Base-by-base conservation (phyloP, 2,329 filamentous ascomycete genomes). In the Aspergillus arachidicola region DNA sequence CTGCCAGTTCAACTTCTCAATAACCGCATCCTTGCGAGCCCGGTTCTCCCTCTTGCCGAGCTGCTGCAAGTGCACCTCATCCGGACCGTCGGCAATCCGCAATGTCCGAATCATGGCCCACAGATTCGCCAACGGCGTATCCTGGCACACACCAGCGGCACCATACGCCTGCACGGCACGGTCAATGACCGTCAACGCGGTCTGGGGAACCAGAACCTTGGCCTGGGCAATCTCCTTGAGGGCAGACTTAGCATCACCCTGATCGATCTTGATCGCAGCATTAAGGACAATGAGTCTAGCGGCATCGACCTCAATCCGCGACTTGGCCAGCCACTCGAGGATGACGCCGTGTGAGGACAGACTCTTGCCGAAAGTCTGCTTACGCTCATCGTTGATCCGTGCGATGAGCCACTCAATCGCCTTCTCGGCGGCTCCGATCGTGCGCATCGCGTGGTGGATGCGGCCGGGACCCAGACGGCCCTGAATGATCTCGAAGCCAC, bases 401-500 rank as follows among this genome's bases (percentile, higher is more conserved):
- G 93, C 91, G 63, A 99, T 86, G 87, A 98, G 91, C 91, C 92
- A 97, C 75, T 98, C 94, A 28, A 99, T 87, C 0, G 94, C 95
- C 69, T 89, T 88, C 80, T 99, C 95, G 21, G 95, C 90, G 58
- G 93, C 91, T 59, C 95, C 95, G 75, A 99, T 95, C 64, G 89
- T 90, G 68, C 95, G 89, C 95, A 99, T 99, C 64, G 93, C 93
- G 82, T 99, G 95, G 82, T 99, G 95, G 76, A 99, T 98, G 63
- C 95, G 91, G 38, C 95, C 95, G 1, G 95, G 95, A 1, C 95
- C 95, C 28, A 99, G 89, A 71, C 95, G 92, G 62, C 95, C 95
- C 79, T 99, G 95, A 75, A 99, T 97, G 75, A 99, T 97, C 80
- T 99, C 95, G 78, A 99, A 99, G 23, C 95, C 95, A 66, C 92